These are phyloP conservation scores for Suhomyces wounanorum DNA, from an alignment of 1,139 yeast genomes.

Conservation along the genomic window DNA sequence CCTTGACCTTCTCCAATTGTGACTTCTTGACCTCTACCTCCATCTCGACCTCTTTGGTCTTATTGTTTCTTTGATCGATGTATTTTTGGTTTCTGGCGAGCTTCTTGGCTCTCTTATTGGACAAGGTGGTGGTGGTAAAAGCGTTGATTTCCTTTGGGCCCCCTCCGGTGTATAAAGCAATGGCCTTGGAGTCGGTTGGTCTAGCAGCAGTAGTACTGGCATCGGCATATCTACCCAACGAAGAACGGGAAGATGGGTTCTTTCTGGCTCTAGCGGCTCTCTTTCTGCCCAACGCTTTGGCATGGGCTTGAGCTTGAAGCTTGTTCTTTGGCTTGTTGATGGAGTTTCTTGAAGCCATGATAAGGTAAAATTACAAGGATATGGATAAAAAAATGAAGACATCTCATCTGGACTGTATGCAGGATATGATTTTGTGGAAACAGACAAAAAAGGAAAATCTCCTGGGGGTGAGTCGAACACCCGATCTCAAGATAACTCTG, in stretches of 20 bases:
- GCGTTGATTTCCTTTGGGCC: slow-evolving; percentile 37
- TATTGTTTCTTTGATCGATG: slow-evolving; percentile 54
- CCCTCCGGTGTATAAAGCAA: slow-evolving; percentile 60
- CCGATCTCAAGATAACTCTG: slow-evolving; percentile 73
- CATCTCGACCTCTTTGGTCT: slow-evolving; percentile 46
- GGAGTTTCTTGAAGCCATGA: slow-evolving; percentile 79
- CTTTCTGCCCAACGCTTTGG: slow-evolving; percentile 55
- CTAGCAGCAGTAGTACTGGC: slow-evolving; percentile 35
- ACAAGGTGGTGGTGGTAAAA: slow-evolving; percentile 61
- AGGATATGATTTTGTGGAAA: slow-evolving; percentile 4
- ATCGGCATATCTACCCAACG: slow-evolving; percentile 41
- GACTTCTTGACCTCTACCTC: slow-evolving; percentile 48
- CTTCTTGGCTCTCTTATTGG: slow-evolving; percentile 82
- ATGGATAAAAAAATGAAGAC: slow-evolving; percentile 9
- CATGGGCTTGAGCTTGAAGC: slow-evolving; percentile 55
- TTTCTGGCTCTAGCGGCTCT: slow-evolving; percentile 55
- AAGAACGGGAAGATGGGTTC: slow-evolving; percentile 46
- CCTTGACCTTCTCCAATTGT: slow-evolving; percentile 54
- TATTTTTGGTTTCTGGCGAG: slow-evolving; percentile 78
- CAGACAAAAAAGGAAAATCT: slow-evolving; percentile 43
- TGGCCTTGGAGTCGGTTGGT: slow-evolving; percentile 59
- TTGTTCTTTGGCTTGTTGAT: slow-evolving; percentile 77
- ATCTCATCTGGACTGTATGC: slow-evolving; percentile 12
- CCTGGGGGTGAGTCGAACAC: slow-evolving; percentile 87
- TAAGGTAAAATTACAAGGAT: not conserved